Percentiles rank a stretch among this genome's conserved stretches.
Conservation (phyloP, 345 rosid genomes). For the Streptanthus diversifolius region DNA sequence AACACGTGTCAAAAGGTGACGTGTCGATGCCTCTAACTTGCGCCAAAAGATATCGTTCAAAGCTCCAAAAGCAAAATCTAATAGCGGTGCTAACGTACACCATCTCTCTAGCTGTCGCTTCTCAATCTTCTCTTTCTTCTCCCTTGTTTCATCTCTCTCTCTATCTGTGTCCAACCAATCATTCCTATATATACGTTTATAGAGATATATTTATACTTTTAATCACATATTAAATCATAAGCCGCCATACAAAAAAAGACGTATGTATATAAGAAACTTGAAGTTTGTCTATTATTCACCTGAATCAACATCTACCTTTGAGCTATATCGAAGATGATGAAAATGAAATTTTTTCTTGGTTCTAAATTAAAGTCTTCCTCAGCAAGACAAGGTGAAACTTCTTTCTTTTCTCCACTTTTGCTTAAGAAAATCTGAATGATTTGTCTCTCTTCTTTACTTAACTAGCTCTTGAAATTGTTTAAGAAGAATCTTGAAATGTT, state of each 20-base stretch:
- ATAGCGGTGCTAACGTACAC: slow-evolving; percentile 33
- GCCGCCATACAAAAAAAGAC: slow-evolving; percentile 23
- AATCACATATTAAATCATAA: background rate
- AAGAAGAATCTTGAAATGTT: background rate
- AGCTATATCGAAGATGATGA: slow-evolving; percentile 33
- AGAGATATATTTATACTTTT: background rate
- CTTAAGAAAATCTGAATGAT: background rate
- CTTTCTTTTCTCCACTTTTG: background rate
- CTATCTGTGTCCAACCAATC: slow-evolving; percentile 30
- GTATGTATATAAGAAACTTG: slow-evolving; percentile 14
- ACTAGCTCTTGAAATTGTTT: background rate
- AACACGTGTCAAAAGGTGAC: slow-evolving; percentile 45
- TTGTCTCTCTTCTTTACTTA: slow-evolving; percentile 12
- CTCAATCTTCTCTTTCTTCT: slow-evolving; percentile 36
- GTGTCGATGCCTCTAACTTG: slow-evolving; percentile 49
- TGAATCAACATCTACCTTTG: slow-evolving; percentile 6
- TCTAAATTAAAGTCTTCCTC: slow-evolving; percentile 32
- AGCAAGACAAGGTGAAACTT: slow-evolving; percentile 36
- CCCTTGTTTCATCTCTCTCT: slow-evolving; percentile 21
- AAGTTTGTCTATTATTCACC: slow-evolving; percentile 16
- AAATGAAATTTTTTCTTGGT: slow-evolving; percentile 27
- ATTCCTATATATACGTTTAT: slow-evolving; percentile 21
- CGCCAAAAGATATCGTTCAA: slow-evolving; percentile 32
- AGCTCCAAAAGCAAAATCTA: slow-evolving; percentile 12
- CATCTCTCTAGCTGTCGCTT: slow-evolving; percentile 39